These are phyloP conservation scores for Didymella exigua DNA, from an alignment of 2,329 filamentous ascomycete genomes.

Conservation along the genomic window DNA sequence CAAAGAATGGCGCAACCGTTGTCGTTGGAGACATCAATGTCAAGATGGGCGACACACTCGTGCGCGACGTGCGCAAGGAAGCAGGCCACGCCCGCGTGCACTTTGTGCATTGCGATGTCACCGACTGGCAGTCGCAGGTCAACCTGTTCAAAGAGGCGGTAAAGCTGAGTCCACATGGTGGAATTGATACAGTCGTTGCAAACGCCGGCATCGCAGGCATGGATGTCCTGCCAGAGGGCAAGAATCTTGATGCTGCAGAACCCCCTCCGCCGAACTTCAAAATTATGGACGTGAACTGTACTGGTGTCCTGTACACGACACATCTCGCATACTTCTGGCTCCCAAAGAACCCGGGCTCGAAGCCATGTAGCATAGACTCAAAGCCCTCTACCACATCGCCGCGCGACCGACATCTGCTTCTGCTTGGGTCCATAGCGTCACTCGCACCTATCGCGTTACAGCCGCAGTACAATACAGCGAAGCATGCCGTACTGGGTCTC, in stretches of 20 bases:
- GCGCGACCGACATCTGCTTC: conserved; percentile 64
- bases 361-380: conserved; percentile 38
- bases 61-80: conserved; percentile 57
- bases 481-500: conserved; percentile 70
- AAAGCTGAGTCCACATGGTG: conserved; percentile 59
- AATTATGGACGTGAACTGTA: conserved; percentile 67
- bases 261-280: conserved; percentile 58
- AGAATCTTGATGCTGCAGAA: conserved; percentile 52
- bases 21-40: conserved; percentile 68
- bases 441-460: conserved; percentile 50
- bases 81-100: conserved; percentile 55
- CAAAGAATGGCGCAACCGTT: conserved; percentile 57
- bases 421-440: conserved; percentile 68
- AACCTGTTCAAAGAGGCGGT: conserved; percentile 66
- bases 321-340: conserved; percentile 69
- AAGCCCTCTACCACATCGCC: conserved; percentile 32
- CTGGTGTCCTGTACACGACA: conserved; percentile 67
- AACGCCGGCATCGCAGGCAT: conserved; percentile 66
- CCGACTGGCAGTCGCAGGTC: conserved; percentile 68
- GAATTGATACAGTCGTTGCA: conserved; percentile 68
- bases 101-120: conserved; percentile 69
- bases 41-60: conserved; percentile 59
- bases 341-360: conserved; percentile 55
- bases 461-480: conserved; percentile 64
- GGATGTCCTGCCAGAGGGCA: conserved; percentile 56